Base-by-base conservation (phyloP, 306 rosid species). In the Lathyrus tuberosus region DNA sequence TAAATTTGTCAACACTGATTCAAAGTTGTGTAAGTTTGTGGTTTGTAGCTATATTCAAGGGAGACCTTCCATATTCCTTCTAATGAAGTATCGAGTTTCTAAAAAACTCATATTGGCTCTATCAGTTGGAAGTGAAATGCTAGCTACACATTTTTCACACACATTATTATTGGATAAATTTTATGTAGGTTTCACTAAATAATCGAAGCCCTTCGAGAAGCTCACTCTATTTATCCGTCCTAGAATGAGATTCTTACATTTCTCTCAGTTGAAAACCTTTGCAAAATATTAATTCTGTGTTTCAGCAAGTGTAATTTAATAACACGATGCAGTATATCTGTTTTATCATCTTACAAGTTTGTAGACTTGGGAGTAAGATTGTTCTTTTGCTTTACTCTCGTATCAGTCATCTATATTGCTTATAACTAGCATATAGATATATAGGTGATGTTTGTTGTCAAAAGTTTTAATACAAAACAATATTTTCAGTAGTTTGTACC, bases 271-370 rank as follows among this genome's bases (percentile, higher is more conserved):
- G 16, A 44, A 47, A 35, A 14, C 42, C 11, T 13, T 38, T 4
- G 31, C 4, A 26, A 12, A 71, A 56, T 17, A 26, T 40, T 18
- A 30, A 51, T 62, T 20, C 22, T 20, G 22, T 20, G 22, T 40
- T 20, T 44, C 67, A 46, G 22, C 49, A 7, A 67, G 20, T 67
- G 30, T 35, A 46, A 24, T 33, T 33, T 22, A 13, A 57, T 47
- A 35, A 9, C 3, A 14, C 67, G 49, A 47, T 37, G 49, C 38
- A n/a, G 33, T 31, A 24, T 38, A 68, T 48, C 22, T 76, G 42
- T 20, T 28, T 42, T 58, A 16, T 58, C 38, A 71, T 70, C 67
- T 42, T 35, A 58, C 24, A 47, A 37, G n/a, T 26, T 16, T 68
- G 5, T 31, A 8, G 38, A 33, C 0, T 33, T 33, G 2, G 38